Base-by-base conservation (phyloP, 2,329 filamentous ascomycete genomes). In the Ophiostoma ips region DNA sequence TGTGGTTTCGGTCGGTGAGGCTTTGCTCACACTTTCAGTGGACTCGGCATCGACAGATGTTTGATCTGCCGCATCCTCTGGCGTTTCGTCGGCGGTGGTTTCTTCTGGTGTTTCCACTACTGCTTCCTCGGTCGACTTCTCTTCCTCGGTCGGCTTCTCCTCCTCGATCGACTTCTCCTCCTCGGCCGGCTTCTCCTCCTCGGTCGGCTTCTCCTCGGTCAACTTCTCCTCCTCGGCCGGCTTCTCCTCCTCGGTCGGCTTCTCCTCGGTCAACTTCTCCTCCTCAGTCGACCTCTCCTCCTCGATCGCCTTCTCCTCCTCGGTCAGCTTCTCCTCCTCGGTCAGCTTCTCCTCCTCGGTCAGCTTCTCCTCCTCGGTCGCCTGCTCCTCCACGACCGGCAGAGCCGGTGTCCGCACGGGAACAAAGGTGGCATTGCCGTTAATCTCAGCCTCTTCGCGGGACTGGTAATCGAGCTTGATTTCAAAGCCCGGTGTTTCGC, bases 371-470 rank as follows among this genome's bases (percentile, higher is more conserved):
- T 44, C n/a, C 16, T 11, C 41, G 2, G n/a, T 24, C 11, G 12
- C 9, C 30, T 21, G 9, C 30, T 12, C 13, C 13, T 12, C 13
- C 13, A 6, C 18, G 7, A 19, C 10, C 2, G 51, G n/a, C 10
- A 43, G 18, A 15, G 35, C 18, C 13, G 47, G 35, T 16, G 41
- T 34, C 7, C 21, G 16, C 15, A 48, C 34, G 16, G 56, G 55
- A 44, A 73, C 58, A 54, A 86, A 78, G 2, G 67, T 63, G 15
- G 75, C 67, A 0, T 68, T 73, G 24, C 87, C 87, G 59, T 95
- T 95, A 53, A 95, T 68, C 1, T 64, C 66, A 5, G 71, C 70
- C 48, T 95, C 86, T 66, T 95, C 89, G 49, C 68, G 70, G 8
- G 81, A 83, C 61, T 95, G 87, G 50, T 77, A 68, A 30, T 71